These are phyloP conservation scores for Coniferiporia sulphurascens DNA, from an alignment of 1,284 basidiomycete species.

Conservation along the genomic window DNA sequence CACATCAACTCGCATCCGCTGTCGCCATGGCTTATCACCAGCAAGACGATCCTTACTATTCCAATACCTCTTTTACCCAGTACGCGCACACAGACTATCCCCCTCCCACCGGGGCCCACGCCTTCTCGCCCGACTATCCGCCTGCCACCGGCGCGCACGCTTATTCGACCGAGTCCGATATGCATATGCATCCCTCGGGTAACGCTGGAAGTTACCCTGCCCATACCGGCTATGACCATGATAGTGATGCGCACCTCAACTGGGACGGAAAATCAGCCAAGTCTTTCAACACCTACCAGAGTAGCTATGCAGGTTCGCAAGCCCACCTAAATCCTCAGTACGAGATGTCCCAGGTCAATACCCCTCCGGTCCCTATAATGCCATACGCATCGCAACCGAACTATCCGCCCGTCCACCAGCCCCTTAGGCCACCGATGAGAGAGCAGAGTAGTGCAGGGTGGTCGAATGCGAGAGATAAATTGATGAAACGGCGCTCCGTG, in stretches of 20 bases:
- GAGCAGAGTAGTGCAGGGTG: conserved; percentile 55
- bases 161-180: conserved; percentile 15
- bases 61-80: conserved; percentile 23
- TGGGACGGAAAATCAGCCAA: conserved; percentile 64
- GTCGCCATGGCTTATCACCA: conserved; percentile 50
- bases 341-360: conserved; percentile 50
- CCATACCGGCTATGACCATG: conserved; percentile 21
- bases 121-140: conserved; percentile 17
- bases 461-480: conserved; percentile 63
- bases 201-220: conserved; percentile 21
- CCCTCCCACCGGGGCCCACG: conserved; percentile 25
- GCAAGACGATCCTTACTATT: conserved; percentile 49
- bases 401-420: conserved; percentile 52
- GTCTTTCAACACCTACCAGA: conserved; percentile 47
- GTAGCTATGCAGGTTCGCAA: conserved; percentile 62
- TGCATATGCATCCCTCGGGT: conserved; percentile 3
- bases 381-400: conserved; percentile 42
- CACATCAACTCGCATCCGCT: conserved; percentile 19
- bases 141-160: conserved; percentile 25
- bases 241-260: conserved; percentile 28
- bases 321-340: conserved; percentile 60
- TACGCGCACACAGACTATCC: conserved; percentile 20
- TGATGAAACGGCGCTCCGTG: conserved; percentile 74
- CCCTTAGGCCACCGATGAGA: conserved; percentile 37
- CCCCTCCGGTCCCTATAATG: conserved; percentile 52